Base-by-base conservation (phyloP, 495 filamentous ascomycete species). In the Talaromyces nanjingensis region DNA sequence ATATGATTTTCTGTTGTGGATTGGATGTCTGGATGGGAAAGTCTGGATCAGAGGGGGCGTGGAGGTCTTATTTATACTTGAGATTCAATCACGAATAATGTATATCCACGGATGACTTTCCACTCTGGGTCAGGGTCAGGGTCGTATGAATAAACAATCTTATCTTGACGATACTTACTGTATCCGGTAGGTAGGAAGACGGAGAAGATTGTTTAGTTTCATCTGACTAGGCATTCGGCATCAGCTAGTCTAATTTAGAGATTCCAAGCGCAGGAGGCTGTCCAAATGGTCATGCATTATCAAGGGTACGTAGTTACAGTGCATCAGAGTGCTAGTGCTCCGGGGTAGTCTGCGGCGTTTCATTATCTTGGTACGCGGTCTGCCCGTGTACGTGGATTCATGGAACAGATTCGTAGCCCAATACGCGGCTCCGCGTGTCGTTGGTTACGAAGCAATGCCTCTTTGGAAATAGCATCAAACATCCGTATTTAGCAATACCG, bases 151-250 rank as follows among this genome's bases (percentile, higher is more conserved):
- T 11, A 27, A 56, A 25, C 53, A 27, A 27, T 29, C 9, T 29
- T 56, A 56, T 56, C 53, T 56, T 27, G 53, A 29, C 53, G 53
- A 56, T 56, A 56, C 53, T 29, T 56, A 56, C 53, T 29, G 16
- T 56, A 27, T 56, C 20, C 11, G 53, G 53, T 29, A 56, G 53
- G 53, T 56, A 16, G 22, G 11, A 29, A 6, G 3, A 31, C 22
- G 1, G 18, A 29, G 53, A 14, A 14, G 22, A 56, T 4, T 49
- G 53, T 25, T 29, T 56, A 29, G 53, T 56, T 56, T 56, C 53
- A 27, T 56, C 53, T 16, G 53, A 29, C 53, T 29, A 24, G 24
- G 49, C 12, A 54, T 4, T 22, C 49, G 49, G 24, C 11, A 53
- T 9, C 18, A 16, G 37, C 14, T 42, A 42, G 14, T 42, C 37